Conservation (phyloP, 2,329 filamentous ascomycete species). For the Colletotrichum ledebouriae region DNA sequence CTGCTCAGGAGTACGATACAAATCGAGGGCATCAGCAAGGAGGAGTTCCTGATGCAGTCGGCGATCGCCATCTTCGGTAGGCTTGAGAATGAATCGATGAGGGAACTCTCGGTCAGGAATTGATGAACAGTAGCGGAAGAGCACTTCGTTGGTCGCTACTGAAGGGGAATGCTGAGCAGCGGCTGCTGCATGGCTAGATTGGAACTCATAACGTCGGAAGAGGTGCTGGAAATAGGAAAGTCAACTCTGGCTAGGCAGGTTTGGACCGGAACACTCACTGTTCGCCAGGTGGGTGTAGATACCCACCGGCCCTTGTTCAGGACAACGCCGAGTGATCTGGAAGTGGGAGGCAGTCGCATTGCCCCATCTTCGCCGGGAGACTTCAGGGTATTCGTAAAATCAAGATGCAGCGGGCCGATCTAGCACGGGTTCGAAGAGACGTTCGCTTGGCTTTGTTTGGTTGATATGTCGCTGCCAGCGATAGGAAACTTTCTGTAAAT, state of each 20-base stretch:
- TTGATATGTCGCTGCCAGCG: slow-evolving; percentile 4
- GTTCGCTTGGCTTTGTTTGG: too few species aligned
- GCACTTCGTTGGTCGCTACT: not conserved
- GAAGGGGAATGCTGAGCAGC: not conserved
- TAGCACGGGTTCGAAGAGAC: not conserved
- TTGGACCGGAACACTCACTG: slow-evolving; percentile 13
- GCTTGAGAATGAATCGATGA: not conserved
- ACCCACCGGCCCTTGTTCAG: slow-evolving; percentile 36
- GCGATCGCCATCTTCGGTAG: slow-evolving; percentile 3
- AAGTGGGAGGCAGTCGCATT: slow-evolving; percentile 40
- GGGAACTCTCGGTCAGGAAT: not conserved
- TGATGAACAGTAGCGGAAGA: not conserved
- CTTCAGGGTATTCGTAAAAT: not conserved
- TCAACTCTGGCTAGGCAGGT: slow-evolving; percentile 11
- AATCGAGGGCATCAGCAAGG: slow-evolving; percentile 16
- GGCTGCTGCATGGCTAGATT: slow-evolving; percentile 5
- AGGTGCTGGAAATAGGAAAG: slow-evolving; percentile 3
- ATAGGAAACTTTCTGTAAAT: slow-evolving; percentile 1
- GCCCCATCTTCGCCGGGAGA: slow-evolving; percentile 40
- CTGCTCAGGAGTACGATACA: slow-evolving; percentile 13
- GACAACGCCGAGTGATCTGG: slow-evolving; percentile 30
- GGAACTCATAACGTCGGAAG: slow-evolving; percentile 16
- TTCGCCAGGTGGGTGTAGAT: not conserved
- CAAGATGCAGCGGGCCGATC: slow-evolving; percentile 19
- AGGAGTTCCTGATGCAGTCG: not conserved